Base-by-base conservation (phyloP, 2,329 filamentous ascomycete species). In the Lomentospora prolificans region DNA sequence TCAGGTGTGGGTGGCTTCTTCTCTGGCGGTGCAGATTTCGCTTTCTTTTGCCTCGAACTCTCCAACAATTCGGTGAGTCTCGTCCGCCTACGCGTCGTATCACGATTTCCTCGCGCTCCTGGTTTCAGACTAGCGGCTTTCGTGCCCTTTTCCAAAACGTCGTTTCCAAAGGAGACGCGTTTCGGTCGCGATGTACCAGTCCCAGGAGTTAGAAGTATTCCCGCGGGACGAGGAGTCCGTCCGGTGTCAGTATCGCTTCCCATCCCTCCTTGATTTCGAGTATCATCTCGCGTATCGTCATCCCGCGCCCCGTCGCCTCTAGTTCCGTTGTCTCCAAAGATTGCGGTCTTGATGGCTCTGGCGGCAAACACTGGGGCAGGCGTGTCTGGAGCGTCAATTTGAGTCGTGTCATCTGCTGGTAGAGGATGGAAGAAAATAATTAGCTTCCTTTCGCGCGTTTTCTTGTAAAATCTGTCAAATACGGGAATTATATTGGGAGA, bases 311-410 rank as follows among this genome's bases (percentile, higher is more conserved):
- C 68, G 51, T 72, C 66, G 50, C 65, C 65, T 12, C 64, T 64
- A 52, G 70, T 68, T 12, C 72, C 69, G 9, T 81, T 79, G 3
- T 80, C 81, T 41, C 83, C 83, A 62, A 85, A 86, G 50, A 86
- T 67, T 25, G 80, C 82, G 61, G 76, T 82, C 62, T 80, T 84
- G 63, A 86, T 72, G 4, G 83, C 83, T 58, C 83, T 77, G 36
- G 82, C 82, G 2, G 82, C 83, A 64, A 86, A 86, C 0, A 86
- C 77, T 2, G 83, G 82, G 0, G 81, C 83, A 5, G 83, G 83
- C 14, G 83, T 86, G 61, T 86, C 82, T 39, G 82, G 82, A 30
- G 73, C 72, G 14, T 86, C 82, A 41, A 78, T 61, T 58, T 77
- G 75, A 0, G 75, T 74, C 2, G 63, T 73, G 50, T 75, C 64